A percentile compares a stretch with the other conserved stretches of the same genome.
phyloP scores from a whole-genome alignment of 352 stramenopile genomes.

The Blastocystis sp. region DNA sequence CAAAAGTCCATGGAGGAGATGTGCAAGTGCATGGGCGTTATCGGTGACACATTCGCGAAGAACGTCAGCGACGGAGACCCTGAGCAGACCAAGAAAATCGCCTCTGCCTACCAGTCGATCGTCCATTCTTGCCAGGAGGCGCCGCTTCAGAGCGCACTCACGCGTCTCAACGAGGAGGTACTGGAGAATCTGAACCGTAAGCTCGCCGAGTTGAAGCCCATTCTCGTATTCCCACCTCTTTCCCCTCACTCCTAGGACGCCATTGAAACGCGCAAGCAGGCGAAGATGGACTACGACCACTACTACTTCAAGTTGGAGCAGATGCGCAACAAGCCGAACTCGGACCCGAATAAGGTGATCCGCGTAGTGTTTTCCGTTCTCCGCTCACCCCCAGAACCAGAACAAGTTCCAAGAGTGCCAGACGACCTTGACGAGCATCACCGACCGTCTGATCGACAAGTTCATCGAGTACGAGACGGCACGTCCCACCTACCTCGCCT shows the following conservation, averaged over 20 bases:
- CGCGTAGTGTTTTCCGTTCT: neutral
- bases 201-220: slow-evolving; percentile 37
- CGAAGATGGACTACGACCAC: slow-evolving; percentile 57
- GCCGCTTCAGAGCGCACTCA: neutral
- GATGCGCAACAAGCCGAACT: slow-evolving; percentile 27
- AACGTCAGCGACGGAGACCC: neutral
- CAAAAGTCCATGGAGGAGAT: slow-evolving; percentile 19
- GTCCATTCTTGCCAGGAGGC: neutral
- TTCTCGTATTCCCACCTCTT: neutral
- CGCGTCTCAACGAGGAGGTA: slow-evolving; percentile 41
- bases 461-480: slow-evolving; percentile 54
- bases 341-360: slow-evolving; percentile 48
- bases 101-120: slow-evolving; percentile 2
- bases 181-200: slow-evolving; percentile 17
- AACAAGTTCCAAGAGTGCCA: slow-evolving; percentile 55
- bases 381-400: slow-evolving; percentile 29
- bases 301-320: slow-evolving; percentile 56
- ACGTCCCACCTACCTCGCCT: slow-evolving; percentile 47
- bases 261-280: slow-evolving; percentile 40
- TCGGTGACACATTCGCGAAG: neutral
- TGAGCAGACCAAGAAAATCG: slow-evolving; percentile 17
- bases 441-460: slow-evolving; percentile 49
- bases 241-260: neutral
- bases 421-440: slow-evolving; percentile 28
- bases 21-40: neutral